A percentile compares a stretch with the other conserved stretches of the same genome.
Evolutionary conservation across 768 basidiomycete species (phyloP).

Genomic region (Mycena maculata): DNA sequence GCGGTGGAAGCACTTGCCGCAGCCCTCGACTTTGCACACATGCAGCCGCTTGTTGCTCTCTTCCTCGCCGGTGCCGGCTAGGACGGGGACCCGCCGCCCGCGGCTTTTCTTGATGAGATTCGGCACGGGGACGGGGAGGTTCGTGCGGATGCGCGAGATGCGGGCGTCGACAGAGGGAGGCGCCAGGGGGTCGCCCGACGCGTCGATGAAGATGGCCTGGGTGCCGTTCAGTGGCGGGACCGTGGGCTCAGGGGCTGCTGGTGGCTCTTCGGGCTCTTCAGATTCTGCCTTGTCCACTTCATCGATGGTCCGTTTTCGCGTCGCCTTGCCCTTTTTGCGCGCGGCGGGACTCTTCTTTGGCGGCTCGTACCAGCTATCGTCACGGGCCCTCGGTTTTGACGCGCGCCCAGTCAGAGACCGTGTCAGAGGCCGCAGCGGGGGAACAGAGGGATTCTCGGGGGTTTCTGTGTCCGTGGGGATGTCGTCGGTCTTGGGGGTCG

Average conservation of each 20-base stretch:
- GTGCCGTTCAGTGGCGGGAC: conserved; percentile 15
- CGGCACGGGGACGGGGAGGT: conserved; percentile 61
- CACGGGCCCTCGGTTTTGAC: conserved; percentile 24
- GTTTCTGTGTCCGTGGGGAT: background rate
- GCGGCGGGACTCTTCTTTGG: conserved; percentile 19
- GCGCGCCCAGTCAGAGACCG: conserved; percentile 29
- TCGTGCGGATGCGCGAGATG: conserved; percentile 12
- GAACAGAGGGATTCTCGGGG: background rate
- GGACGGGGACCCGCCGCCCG: conserved; percentile 69
- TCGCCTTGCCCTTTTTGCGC: conserved; percentile 17
- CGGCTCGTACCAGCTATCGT: conserved; percentile 29
- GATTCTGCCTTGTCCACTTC: conserved; percentile 22
- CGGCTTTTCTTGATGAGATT: conserved; percentile 11
- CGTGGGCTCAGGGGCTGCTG: background rate
- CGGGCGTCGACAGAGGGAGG: background rate
- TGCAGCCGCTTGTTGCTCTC: conserved; percentile 63
- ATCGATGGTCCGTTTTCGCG: conserved; percentile 27
- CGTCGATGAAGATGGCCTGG: conserved; percentile 21
- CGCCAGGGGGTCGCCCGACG: background rate
- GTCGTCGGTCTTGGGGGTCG: background rate
- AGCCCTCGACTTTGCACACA: conserved; percentile 82
- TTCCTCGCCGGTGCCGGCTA: conserved; percentile 37
- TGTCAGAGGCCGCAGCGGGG: conserved; percentile 17
- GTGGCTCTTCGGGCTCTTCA: conserved; percentile 4
- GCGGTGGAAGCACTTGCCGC: conserved; percentile 89